These are phyloP conservation scores for Nemania sp. DNA, from an alignment of 2,329 filamentous ascomycete genomes.

Conservation along the genomic window DNA sequence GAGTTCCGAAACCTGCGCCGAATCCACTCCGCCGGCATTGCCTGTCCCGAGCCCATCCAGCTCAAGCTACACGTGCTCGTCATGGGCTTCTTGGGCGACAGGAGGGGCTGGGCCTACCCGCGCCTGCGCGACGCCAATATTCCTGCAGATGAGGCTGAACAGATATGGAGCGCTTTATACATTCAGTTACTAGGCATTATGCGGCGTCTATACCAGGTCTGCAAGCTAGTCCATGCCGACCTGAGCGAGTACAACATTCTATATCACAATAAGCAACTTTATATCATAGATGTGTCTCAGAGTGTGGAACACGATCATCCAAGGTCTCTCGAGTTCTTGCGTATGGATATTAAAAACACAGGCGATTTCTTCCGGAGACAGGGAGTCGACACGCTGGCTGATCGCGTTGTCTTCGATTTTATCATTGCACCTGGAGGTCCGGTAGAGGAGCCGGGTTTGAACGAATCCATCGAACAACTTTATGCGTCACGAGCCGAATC, in stretches of 20 bases:
- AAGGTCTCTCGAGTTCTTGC: constrained; percentile 88
- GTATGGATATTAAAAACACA: constrained; percentile 99
- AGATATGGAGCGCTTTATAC: constrained; percentile 83
- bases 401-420: constrained; percentile 86
- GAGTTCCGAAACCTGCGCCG: constrained; percentile 94
- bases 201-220: constrained; percentile 92
- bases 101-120: constrained; percentile 87
- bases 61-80: constrained; percentile 94
- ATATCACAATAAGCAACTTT: constrained; percentile 84
- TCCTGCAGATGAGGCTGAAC: constrained; percentile 72
- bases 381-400: constrained; percentile 82
- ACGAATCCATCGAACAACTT: constrained; percentile 72
- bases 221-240: constrained; percentile 93
- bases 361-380: constrained; percentile 91
- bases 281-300: constrained; percentile 97
- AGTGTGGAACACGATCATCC: constrained; percentile 98
- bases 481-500: constrained; percentile 67
- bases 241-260: constrained; percentile 98
- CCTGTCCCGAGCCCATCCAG: constrained; percentile 88
- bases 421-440: constrained; percentile 73
- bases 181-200: constrained; percentile 87
- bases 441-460: constrained; percentile 71
- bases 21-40: constrained; percentile 85
- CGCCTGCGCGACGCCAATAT: constrained; percentile 88
- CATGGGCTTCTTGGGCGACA: constrained; percentile 92